Evolutionary conservation across 257 asterid species (phyloP).

Genomic region (Gentiana straminea): DNA sequence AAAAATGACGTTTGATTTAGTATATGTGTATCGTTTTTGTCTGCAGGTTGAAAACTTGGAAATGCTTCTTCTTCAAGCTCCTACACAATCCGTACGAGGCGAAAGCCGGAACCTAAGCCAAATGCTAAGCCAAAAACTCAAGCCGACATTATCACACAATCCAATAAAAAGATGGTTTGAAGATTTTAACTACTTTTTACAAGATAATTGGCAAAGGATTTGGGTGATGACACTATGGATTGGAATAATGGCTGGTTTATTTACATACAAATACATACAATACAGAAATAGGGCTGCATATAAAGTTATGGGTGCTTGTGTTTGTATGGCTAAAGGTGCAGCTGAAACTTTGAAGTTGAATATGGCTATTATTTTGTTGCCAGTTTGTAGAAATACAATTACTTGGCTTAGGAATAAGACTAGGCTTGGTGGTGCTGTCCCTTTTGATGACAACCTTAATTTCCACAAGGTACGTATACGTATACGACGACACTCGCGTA

Average conservation of each 20-base stretch:
- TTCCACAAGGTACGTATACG: constrained; percentile 52
- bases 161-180: constrained; percentile 35
- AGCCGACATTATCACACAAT: constrained; percentile 35
- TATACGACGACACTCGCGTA: neutral
- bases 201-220: constrained; percentile 81
- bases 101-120: constrained; percentile 69
- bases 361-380: constrained; percentile 75
- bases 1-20: neutral
- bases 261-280: constrained; percentile 56
- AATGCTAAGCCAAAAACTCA: constrained; percentile 76
- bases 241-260: constrained; percentile 75
- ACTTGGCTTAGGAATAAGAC: constrained; percentile 89
- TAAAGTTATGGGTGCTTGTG: constrained; percentile 65
- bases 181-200: constrained; percentile 43
- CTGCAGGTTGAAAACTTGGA: constrained; percentile 67
- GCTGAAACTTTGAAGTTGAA: constrained; percentile 89
- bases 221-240: constrained; percentile 88
- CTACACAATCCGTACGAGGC: constrained; percentile 40
- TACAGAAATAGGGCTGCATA: constrained; percentile 44
- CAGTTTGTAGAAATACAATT: constrained; percentile 80
- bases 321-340: constrained; percentile 80
- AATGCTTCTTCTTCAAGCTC: constrained; percentile 74
- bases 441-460: constrained; percentile 72
- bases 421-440: constrained; percentile 43
- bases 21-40: neutral